Evolutionary conservation across 805 yeast species (phyloP), one percentile per base, ranked within the genome.

Genomic region (Ogataea sp.): DNA sequence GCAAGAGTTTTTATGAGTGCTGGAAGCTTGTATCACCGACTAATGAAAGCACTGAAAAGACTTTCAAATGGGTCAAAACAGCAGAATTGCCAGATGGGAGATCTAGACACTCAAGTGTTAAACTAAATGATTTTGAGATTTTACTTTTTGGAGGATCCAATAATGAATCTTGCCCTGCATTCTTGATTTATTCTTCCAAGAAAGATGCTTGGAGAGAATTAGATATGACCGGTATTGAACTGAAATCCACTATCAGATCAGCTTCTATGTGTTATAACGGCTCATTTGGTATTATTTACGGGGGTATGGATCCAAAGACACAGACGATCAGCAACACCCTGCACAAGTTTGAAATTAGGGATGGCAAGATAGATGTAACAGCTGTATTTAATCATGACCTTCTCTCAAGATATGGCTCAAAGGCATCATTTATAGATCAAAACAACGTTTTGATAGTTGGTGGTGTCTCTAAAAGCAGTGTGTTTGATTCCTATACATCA

Each of bases 81-180:
- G 52, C 53, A 0, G 51, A 59, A 7, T 44, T 81, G 26, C 74
- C 77, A 0, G 47, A 51, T 2, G 55, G 71, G 5, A 63, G 85
- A 37, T 69, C 65, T 31, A 62, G 85, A 40, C 88, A 81, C 55
- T 44, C 65, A 2, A 51, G 73, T 2, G 64, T 67, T 15, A 46
- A 43, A 0, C 11, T 62, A 8, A 55, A 31, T 11, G 48, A 50
- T 32, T 50, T 38, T 13, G 48, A 48, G 11, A 53, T 75, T 1
- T 48, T 78, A 18, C 55, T 80, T 0, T 72, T 64, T 51, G 84
- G 85, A 6, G 86, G 85, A 3, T 23, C 49, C n/a, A 13, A 15
- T 6, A 4, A 20, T 1, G 33, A 32, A 7, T 42, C 40, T 6
- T 37, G 38, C 5, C 36, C 35, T 36, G 30, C 40, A 8, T 55